Base-by-base conservation (phyloP, 1,284 basidiomycete species). In the Jaminaea rosea region DNA sequence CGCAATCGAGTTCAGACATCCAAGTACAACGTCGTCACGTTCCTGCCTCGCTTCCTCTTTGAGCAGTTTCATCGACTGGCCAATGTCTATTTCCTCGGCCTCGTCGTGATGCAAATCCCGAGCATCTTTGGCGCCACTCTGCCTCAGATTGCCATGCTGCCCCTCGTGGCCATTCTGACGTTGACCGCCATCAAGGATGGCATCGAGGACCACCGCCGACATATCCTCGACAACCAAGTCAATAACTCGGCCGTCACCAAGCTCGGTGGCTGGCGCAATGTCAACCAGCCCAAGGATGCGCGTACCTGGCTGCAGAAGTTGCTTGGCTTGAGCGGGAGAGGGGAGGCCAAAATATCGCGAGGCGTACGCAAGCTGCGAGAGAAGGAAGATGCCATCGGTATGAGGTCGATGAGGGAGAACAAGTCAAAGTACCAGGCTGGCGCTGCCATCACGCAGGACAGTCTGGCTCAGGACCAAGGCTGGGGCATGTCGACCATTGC, bases 111-210 rank as follows among this genome's bases (percentile, higher is more conserved):
- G 11, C 87, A 92, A 79, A 37, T 11, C 49, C 48, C 53, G 19
- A 31, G 26, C 46, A 78, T 93, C 24, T 97, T 97, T 72, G 92
- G 90, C 42, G 87, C 91, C 0, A 83, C 88, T 1, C 82, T 85
- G 1, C 85, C 89, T 0, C 81, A 86, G 55, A 84, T 90, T 52
- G 84, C 89, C 4, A 86, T 88, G 73, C 76, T 97, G 23, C 93
- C 92, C 0, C 80, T 97, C 19, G 77, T 88, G 17, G 87, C 91
- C 74, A 94, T 97, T 60, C 76, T 97, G 41, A 74, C 79, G 27
- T 86, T 94, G 56, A 96, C 93, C 6, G 91, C 86, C 9, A 83
- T 94, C 77, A 97, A 96, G 75, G 92, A 97, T 73, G 89, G 84
- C 10, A 79, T 96, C 50, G 93, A 97, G 77, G 92, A 97, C 76